Percentiles rank a stretch among this genome's conserved stretches.
Conservation (phyloP, 768 basidiomycete species). For the Kwoniella botswanensis region DNA sequence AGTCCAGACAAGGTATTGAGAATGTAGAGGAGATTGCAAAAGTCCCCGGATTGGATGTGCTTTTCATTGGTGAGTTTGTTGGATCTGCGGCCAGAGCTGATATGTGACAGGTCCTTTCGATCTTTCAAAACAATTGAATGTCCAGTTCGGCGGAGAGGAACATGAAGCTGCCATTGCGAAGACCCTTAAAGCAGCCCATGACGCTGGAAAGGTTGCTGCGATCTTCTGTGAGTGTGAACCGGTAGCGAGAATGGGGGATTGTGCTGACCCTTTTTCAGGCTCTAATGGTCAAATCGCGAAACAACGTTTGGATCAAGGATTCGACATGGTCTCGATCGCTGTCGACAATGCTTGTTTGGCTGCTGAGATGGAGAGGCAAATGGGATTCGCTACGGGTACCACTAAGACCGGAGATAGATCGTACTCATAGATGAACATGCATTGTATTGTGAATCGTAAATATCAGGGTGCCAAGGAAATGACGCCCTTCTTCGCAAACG, state of each 20-base stretch:
- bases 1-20: conserved; percentile 50
- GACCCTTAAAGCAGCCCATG: conserved; percentile 53
- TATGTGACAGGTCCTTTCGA: conserved; percentile 53
- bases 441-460: neutral
- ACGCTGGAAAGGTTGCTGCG: conserved; percentile 55
- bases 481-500: neutral
- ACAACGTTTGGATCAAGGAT: conserved; percentile 48
- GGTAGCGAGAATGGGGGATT: neutral
- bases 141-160: conserved; percentile 51
- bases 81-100: neutral
- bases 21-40: conserved; percentile 57
- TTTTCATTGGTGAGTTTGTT: conserved; percentile 53
- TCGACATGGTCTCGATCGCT: conserved; percentile 53
- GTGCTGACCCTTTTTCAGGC: conserved; percentile 18
- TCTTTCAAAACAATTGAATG: conserved; percentile 53
- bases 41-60: conserved; percentile 55
- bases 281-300: conserved; percentile 44
- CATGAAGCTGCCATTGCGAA: conserved; percentile 57
- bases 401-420: conserved; percentile 18
- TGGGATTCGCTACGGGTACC: conserved; percentile 25
- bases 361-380: conserved; percentile 27
- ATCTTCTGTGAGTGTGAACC: conserved; percentile 53
- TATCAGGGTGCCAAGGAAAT: neutral
- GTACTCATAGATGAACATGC: conserved; percentile 15
- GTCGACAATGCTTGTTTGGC: conserved; percentile 26